Base-by-base conservation (phyloP, 2,329 filamentous ascomycete genomes). In the Pseudovirgaria hyperparasitica region DNA sequence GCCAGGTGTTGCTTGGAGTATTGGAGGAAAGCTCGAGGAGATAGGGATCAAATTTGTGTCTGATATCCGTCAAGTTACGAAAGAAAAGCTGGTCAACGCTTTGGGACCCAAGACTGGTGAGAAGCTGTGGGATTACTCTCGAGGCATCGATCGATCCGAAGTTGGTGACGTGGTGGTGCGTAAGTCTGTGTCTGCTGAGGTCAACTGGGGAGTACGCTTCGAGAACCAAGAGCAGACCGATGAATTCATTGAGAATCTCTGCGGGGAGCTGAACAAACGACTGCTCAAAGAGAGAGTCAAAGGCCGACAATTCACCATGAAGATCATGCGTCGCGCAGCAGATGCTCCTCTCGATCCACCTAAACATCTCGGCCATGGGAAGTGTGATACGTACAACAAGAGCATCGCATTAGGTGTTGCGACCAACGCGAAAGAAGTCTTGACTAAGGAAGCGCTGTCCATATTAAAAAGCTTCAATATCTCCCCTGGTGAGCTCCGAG, bases 131-230 rank as follows among this genome's bases (percentile, higher is more conserved):
- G 84, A 93, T 27, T 96, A 92, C 51, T 69, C 87, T 13, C 72
- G 84, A 5, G 90, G 90, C 3, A 82, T 96, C 25, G 90, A 98
- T 53, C 69, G 66, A 26, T 66, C 73, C 2, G 84, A 93, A 50
- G 82, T 96, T 5, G 87, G 86, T 17, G 80, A 87, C 31, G 80
- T 92, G 44, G 72, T 78, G 0, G 63, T 82, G 10, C 75, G 90
- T 28, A 98, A 96, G 48, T 96, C 87, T 0, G 84, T 98, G 0
- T 96, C 90, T 2, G 87, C 87, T 1, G 90, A 98, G 50, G 84
- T 98, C 35, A 98, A 90, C 43, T 98, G 90, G 90, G 90, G 92
- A 3, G 92, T 98, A 30, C 76, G 90, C 5, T 98, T 98, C 48
- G 73, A 90, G 39, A 92, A 70, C 33, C 84, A 94, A 45, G 67